Evolutionary conservation across 2,329 filamentous ascomycete species (phyloP).

Genomic region (Penicillium rolfsii): DNA sequence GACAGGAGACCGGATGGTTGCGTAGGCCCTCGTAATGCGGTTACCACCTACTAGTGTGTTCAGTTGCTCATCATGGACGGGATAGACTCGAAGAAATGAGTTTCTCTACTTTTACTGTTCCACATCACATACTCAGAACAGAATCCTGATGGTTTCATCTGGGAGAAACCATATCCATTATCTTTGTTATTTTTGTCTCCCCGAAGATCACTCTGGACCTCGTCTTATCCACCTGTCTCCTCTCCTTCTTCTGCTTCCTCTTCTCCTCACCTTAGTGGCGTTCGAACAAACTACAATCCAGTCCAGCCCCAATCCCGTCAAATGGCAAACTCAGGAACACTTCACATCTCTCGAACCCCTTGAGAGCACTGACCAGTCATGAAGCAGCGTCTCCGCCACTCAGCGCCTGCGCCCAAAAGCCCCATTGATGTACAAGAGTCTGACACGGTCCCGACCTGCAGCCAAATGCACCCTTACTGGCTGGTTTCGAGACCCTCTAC

Average conservation of each 20-base stretch:
- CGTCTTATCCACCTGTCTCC: not conserved
- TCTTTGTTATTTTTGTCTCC: not conserved
- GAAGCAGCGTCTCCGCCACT: not conserved
- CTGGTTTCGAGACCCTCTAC: not conserved
- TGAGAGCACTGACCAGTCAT: constrained; percentile 3
- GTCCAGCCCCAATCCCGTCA: constrained; percentile 1
- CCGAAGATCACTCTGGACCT: not conserved
- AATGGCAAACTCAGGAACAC: constrained; percentile 5
- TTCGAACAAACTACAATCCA: constrained; percentile 3
- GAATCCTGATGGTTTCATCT: no score
- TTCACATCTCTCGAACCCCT: constrained; percentile 1
- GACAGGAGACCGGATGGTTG: constrained; percentile 27
- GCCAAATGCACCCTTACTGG: constrained; percentile 13
- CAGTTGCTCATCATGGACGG: no score
- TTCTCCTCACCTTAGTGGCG: not conserved
- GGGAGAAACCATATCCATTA: not conserved
- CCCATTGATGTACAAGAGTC: constrained; percentile 20
- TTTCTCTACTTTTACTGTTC: no score
- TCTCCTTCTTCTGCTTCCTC: not conserved
- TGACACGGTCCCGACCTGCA: constrained; percentile 24
- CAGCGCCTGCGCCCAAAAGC: not conserved
- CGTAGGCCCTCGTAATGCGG: constrained; percentile 25
- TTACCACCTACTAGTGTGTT: constrained; percentile 6
- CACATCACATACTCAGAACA: no score
- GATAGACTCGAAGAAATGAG: no score